These are phyloP conservation scores for Aspergillus wentii DNA, from an alignment of 495 filamentous ascomycete genomes.

Conservation along the genomic window DNA sequence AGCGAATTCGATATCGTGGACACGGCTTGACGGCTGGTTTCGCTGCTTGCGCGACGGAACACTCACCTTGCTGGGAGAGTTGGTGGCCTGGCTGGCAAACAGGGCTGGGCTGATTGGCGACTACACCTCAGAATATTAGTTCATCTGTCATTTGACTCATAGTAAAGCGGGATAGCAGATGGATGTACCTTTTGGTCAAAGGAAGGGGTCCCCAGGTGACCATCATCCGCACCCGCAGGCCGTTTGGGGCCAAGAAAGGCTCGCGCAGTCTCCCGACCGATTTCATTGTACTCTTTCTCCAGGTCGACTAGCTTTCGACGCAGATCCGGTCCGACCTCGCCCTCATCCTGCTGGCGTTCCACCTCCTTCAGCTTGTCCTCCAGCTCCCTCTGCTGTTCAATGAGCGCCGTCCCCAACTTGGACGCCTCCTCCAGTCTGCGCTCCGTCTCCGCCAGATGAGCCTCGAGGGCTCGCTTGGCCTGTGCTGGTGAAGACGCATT, in stretches of 20 bases:
- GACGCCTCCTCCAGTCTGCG: conserved; percentile 87
- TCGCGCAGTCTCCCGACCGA: conserved; percentile 82
- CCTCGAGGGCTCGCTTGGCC: conserved; percentile 81
- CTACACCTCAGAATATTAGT: too few species aligned
- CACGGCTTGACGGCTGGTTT: conserved; percentile 79
- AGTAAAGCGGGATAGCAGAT: too few species aligned
- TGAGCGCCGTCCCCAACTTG: conserved; percentile 76
- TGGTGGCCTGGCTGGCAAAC: conserved; percentile 77
- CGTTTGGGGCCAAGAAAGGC: conserved; percentile 81
- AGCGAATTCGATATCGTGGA: conserved; percentile 93
- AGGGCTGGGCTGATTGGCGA: conserved; percentile 70
- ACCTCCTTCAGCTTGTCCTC: conserved; percentile 79
- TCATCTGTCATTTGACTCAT: too few species aligned
- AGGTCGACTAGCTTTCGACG: conserved; percentile 78
- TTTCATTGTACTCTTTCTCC: conserved; percentile 93
- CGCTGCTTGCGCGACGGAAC: conserved; percentile 80
- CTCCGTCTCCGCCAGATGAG: conserved; percentile 86
- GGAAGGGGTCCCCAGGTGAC: conserved; percentile 51
- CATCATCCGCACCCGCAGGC: conserved; percentile 61
- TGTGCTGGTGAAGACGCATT: conserved; percentile 76
- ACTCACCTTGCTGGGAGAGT: conserved; percentile 83
- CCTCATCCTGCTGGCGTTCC: conserved; percentile 69
- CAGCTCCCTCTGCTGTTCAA: conserved; percentile 78
- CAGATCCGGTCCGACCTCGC: conserved; percentile 80
- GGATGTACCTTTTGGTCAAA: conserved; percentile 53